Evolutionary conservation across 352 stramenopile species (phyloP), one percentile per base, ranked within the genome.

Genomic region (Globisporangium heterothallicum): DNA sequence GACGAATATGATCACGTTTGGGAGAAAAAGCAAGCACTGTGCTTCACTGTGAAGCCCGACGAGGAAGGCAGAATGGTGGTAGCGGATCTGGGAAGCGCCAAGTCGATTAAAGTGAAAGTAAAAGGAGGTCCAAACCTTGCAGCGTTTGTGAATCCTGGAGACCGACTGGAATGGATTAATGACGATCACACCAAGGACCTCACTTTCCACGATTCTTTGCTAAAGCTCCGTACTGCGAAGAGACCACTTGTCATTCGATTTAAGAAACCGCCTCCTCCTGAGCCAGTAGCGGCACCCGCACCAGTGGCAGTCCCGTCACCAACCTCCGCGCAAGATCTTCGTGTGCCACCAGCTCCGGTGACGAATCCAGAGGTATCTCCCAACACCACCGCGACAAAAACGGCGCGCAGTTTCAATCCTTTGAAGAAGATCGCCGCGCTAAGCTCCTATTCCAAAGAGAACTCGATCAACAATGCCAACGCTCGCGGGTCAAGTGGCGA

Each of bases 1-100:
- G 80, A 94, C 47, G 84, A 94, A 42, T 94, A 91, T 46, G 84
- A 94, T 24, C 84, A 94, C 43, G 66, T 88, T 13, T 94, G 84
- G 84, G 84, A 94, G 52, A 94, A 94, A 74, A 94, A 94, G 56
- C 84, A 94, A 34, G 71, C 84, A 14, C 64, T 94, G 42, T 78
- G 63, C 16, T 94, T 94, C 35, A 94, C 84, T 0, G 78, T 94
- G 30, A 80, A 80, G 34, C 75, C 81, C 4, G 79, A 80, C 40
- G 57, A 64, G 27, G 68, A 68, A 21, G 79, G 81, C 2, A 62
- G 77, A 30, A 94, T 92, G 70, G 61, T 91, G 22, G 78, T 94
- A 7, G 81, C 84, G 2, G 84, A 94, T 30, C 61, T 94, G 12
- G 84, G 84, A 34, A 86, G 72, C 35, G 84, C 84, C 38, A 94